Percentiles rank a stretch among this genome's conserved stretches.
These are phyloP conservation scores for Moelleriella libera DNA, from an alignment of 2,329 filamentous ascomycete species.

Conservation along the genomic window DNA sequence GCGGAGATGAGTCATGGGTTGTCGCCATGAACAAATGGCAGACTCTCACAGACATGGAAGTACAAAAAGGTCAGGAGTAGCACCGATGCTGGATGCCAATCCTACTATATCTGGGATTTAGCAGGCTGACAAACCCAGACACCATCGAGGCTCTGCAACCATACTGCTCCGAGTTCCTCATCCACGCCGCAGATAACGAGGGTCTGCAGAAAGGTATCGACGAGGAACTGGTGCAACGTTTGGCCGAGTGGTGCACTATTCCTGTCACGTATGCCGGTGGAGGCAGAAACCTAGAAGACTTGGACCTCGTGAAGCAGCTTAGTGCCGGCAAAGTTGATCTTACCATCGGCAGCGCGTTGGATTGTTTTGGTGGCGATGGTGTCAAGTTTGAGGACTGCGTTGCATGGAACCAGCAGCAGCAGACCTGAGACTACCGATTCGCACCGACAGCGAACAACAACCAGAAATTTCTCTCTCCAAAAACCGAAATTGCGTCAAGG, in stretches of 20 bases:
- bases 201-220: constrained; percentile 87
- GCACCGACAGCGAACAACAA: too few species aligned
- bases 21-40: constrained; percentile 99
- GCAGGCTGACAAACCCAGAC: constrained; percentile 32
- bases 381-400: constrained; percentile 85
- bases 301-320: constrained; percentile 66
- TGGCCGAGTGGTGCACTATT: constrained; percentile 78
- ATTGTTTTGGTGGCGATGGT: constrained; percentile 83
- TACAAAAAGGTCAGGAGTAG: constrained; percentile 55
- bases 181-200: constrained; percentile 95
- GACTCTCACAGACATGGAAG: constrained; percentile 90
- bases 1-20: constrained; percentile 62
- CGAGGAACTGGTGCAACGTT: constrained; percentile 59
- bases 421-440: constrained; percentile 8
- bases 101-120: neutral
- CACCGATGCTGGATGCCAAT: neutral
- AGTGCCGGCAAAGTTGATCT: constrained; percentile 77
- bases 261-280: constrained; percentile 95
- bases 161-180: constrained; percentile 91
- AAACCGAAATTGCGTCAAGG: too few species aligned
- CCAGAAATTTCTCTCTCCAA: too few species aligned
- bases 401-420: constrained; percentile 56
- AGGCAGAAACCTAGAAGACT: constrained; percentile 67
- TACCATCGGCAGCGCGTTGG: constrained; percentile 90
- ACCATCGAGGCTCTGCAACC: constrained; percentile 71